Percentiles rank a stretch among this genome's conserved stretches.
Evolutionary conservation across 192 early-diverging fungal species (phyloP).

Genomic region (Podila horticola): DNA sequence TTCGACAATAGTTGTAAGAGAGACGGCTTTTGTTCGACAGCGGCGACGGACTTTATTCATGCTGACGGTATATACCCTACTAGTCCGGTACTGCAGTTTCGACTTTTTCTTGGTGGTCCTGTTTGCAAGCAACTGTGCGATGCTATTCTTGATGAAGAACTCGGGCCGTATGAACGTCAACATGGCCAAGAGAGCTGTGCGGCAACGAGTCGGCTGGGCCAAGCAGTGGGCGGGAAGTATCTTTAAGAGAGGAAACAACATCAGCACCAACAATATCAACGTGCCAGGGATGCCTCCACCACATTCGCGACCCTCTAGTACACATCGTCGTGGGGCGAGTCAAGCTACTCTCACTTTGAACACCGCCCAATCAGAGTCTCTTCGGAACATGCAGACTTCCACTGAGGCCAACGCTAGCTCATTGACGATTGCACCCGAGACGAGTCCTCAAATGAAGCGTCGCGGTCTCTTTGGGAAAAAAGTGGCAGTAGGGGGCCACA

Average conservation of each 20-base stretch:
- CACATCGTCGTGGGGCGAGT: neutral
- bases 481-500: neutral
- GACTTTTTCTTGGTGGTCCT: conserved; percentile 61
- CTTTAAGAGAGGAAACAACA: conserved; percentile 36
- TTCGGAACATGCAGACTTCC: neutral
- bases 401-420: neutral
- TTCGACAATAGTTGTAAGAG: conserved; percentile 54
- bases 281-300: too few relatives aligned
- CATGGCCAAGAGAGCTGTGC: conserved; percentile 68
- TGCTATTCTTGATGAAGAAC: conserved; percentile 67
- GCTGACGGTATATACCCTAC: conserved; percentile 54
- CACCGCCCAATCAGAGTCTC: conserved; percentile 5
- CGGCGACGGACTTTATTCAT: conserved; percentile 55
- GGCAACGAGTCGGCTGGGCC: conserved; percentile 64
- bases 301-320: too few relatives aligned
- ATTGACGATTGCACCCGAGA: neutral
- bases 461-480: conserved; percentile 44
- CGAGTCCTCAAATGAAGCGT: conserved; percentile 38
- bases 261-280: neutral
- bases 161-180: conserved; percentile 65
- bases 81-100: conserved; percentile 60
- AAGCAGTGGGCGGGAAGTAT: conserved; percentile 64
- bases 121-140: conserved; percentile 60
- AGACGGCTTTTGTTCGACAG: conserved; percentile 59
- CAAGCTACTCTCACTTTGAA: neutral